phyloP scores from a whole-genome alignment of 2,329 filamentous ascomycete species.

The Talaromyces albobiverticillius region DNA sequence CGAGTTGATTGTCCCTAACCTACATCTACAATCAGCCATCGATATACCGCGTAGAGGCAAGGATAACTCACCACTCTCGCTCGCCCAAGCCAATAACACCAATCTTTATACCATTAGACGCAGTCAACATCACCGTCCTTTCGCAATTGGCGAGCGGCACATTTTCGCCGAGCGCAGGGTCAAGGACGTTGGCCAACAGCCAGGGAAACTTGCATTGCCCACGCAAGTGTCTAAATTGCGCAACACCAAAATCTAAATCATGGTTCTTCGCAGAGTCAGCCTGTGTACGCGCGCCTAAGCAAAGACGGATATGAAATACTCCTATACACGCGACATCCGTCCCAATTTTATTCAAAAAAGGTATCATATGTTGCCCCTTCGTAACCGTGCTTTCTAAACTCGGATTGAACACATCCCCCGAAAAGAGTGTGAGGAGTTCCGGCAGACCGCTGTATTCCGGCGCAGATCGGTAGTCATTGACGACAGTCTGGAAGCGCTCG shows the following conservation, averaged over 20 bases:
- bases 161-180: conserved; percentile 73
- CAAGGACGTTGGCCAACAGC: conserved; percentile 84
- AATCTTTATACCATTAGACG: conserved; percentile 80
- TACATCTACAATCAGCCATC: conserved; percentile 17
- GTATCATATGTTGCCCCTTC: conserved; percentile 88
- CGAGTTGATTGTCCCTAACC: conserved; percentile 81
- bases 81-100: conserved; percentile 84
- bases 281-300: neutral
- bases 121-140: conserved; percentile 72
- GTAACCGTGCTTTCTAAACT: conserved; percentile 85
- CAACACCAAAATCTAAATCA: conserved; percentile 86
- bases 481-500: conserved; percentile 73
- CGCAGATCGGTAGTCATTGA: conserved; percentile 69
- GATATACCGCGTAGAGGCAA: neutral
- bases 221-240: conserved; percentile 71
- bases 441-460: conserved; percentile 62
- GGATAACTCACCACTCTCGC: conserved; percentile 63
- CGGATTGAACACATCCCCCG: conserved; percentile 89
- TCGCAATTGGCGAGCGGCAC: conserved; percentile 73
- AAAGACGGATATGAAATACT: conserved; percentile 47
- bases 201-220: conserved; percentile 80
- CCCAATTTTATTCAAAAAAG: conserved; percentile 72
- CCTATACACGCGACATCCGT: conserved; percentile 81
- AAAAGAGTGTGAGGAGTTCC: conserved; percentile 74
- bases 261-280: conserved; percentile 63